phyloP scores from a whole-genome alignment of 1,284 basidiomycete species.

The Cutaneotrichosporon cutaneum region DNA sequence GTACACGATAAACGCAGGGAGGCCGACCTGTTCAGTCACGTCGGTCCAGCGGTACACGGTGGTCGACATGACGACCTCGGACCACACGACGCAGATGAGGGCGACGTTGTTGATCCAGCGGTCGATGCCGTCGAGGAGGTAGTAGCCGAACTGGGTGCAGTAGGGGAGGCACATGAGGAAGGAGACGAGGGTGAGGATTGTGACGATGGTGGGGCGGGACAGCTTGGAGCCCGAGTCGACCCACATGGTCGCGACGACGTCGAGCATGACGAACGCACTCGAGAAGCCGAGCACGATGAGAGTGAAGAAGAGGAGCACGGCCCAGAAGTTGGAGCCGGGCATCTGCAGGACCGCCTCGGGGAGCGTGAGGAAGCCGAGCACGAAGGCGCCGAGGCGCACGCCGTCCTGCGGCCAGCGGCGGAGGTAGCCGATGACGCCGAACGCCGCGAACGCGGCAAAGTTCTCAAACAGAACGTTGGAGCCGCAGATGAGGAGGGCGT shows the following conservation, averaged over 20 bases:
- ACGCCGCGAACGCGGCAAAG: constrained; percentile 30
- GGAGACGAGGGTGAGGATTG: constrained; percentile 22
- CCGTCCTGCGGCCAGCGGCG: constrained; percentile 29
- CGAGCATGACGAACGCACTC: constrained; percentile 33
- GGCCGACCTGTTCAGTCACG: constrained; percentile 22
- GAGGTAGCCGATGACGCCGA: constrained; percentile 29
- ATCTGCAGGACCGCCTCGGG: constrained; percentile 32
- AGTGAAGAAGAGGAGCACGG: constrained; percentile 30
- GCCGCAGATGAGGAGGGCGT: constrained; percentile 28
- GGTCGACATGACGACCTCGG: constrained; percentile 25
- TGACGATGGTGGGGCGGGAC: constrained; percentile 29
- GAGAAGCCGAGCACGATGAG: constrained; percentile 31
- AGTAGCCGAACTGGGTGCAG: constrained; percentile 34
- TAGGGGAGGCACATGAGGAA: constrained; percentile 33
- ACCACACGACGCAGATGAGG: constrained; percentile 30
- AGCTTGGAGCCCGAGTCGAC: constrained; percentile 26
- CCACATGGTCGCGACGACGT: constrained; percentile 27
- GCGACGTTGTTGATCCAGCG: constrained; percentile 32
- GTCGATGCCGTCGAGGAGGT: constrained; percentile 30
- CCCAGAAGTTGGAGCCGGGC: constrained; percentile 33
- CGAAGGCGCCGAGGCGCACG: constrained; percentile 38
- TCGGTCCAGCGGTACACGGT: constrained; percentile 29
- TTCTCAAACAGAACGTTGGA: constrained; percentile 33
- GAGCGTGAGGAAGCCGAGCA: constrained; percentile 36
- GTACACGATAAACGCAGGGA: constrained; percentile 21